Percentiles rank a stretch among this genome's conserved stretches.
Conservation (phyloP, 371 early-diverging fungal species). For the Syncephalis fuscata region DNA sequence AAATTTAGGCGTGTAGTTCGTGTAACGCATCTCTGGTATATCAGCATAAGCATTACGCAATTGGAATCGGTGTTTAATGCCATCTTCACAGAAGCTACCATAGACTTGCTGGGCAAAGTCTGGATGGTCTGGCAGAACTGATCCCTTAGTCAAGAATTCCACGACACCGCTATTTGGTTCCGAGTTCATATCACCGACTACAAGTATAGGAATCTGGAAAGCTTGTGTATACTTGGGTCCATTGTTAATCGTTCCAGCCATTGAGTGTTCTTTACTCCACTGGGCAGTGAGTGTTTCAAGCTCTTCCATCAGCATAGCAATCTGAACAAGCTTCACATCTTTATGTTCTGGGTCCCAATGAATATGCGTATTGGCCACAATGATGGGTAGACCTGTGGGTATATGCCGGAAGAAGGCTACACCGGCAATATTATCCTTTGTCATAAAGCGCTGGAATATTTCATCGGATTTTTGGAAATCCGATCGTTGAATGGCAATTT, state of each 20-base stretch:
- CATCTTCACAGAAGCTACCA: slow-evolving; percentile 71
- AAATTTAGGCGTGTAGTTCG: slow-evolving; percentile 88
- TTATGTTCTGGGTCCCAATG: slow-evolving; percentile 88
- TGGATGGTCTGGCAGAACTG: slow-evolving; percentile 54
- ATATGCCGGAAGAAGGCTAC: slow-evolving; percentile 72
- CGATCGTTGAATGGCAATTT: slow-evolving; percentile 71
- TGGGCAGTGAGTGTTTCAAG: slow-evolving; percentile 38
- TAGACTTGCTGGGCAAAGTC: slow-evolving; percentile 75
- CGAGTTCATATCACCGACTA: slow-evolving; percentile 98
- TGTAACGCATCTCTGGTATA: slow-evolving; percentile 69
- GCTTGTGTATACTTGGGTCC: slow-evolving; percentile 16
- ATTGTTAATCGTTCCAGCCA: slow-evolving; percentile 8
- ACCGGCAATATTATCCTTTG: slow-evolving; percentile 94
- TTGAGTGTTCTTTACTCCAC: slow-evolving; percentile 20
- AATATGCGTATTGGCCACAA: slow-evolving; percentile 87
- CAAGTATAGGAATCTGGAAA: slow-evolving; percentile 40
- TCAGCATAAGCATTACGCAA: slow-evolving; percentile 72
- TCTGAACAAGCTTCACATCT: slow-evolving; percentile 98
- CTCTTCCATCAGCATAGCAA: slow-evolving; percentile 91
- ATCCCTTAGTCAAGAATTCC: slow-evolving; percentile 60
- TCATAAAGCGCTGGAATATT: slow-evolving; percentile 88
- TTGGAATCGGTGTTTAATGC: slow-evolving; percentile 58
- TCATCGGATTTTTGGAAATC: slow-evolving; percentile 84
- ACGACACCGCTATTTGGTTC: slow-evolving; percentile 83
- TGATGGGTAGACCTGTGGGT: slow-evolving; percentile 40